phyloP scores from a whole-genome alignment of 208 protist genomes.

The Leishmania martiniquensis region DNA sequence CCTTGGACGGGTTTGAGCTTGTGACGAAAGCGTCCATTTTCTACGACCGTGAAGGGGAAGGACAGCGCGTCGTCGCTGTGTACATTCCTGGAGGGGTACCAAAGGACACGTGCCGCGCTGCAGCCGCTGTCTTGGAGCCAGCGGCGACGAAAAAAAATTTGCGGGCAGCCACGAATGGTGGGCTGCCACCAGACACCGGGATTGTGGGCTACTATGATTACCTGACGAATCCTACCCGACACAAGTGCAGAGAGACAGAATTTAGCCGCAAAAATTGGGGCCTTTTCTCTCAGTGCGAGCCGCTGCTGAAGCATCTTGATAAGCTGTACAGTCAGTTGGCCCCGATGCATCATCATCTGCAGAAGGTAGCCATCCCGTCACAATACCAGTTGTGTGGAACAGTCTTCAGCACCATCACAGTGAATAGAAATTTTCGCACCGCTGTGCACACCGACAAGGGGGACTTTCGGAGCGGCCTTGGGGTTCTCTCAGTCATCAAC shows the following conservation, averaged over 20 bases:
- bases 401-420: constrained; percentile 92
- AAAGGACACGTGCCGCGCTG: constrained; percentile 47
- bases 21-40: constrained; percentile 57
- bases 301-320: constrained; percentile 61
- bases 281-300: constrained; percentile 45
- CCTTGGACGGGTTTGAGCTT: constrained; percentile 63
- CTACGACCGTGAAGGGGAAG: constrained; percentile 55
- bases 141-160: constrained; percentile 83
- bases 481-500: constrained; percentile 78
- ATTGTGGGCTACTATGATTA: constrained; percentile 94
- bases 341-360: constrained; percentile 74
- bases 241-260: constrained; percentile 88
- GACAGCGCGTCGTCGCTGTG: constrained; percentile 57
- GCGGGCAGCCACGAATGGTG: constrained; percentile 78
- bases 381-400: constrained; percentile 79
- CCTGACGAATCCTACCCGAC: constrained; percentile 72
- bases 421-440: constrained; percentile 91
- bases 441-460: constrained; percentile 88
- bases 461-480: constrained; percentile 87
- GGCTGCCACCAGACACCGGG: constrained; percentile 82
- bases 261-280: constrained; percentile 78
- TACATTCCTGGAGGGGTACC: constrained; percentile 66
- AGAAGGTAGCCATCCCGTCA: constrained; percentile 72
- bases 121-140: constrained; percentile 52
- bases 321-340: constrained; percentile 72